Conservation (phyloP, 2,329 filamentous ascomycete species). For the Botrytis pseudocinerea region DNA sequence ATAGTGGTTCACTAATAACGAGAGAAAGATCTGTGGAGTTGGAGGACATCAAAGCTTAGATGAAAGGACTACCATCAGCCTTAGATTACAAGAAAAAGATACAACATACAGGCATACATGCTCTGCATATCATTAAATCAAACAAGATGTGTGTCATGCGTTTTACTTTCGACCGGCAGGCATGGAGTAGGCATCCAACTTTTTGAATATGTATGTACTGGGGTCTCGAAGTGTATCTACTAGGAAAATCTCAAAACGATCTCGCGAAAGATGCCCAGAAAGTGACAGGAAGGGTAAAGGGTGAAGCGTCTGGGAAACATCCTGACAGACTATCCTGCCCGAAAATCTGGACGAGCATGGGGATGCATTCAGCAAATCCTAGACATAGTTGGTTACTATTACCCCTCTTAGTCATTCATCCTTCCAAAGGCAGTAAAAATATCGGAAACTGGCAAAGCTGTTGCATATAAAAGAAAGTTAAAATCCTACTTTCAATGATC, state of each 20-base stretch:
- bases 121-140: not conserved
- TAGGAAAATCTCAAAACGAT: not conserved
- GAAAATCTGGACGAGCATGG: conserved; percentile 22
- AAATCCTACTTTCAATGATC: not conserved
- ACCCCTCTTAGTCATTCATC: not conserved
- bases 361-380: not conserved
- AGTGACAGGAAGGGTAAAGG: not conserved
- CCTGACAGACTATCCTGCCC: conserved; percentile 13
- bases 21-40: conserved; percentile 2
- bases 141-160: conserved; percentile 12
- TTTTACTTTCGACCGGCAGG: not conserved
- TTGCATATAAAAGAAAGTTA: not conserved
- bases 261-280: not conserved
- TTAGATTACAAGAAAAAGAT: not conserved
- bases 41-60: not conserved
- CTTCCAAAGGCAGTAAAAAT: not conserved
- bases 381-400: not conserved
- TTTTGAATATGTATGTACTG: conserved; percentile 12
- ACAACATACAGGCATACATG: not conserved
- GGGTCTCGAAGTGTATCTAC: not conserved
- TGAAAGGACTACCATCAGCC: not conserved
- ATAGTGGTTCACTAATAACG: not conserved
- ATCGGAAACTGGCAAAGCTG: not conserved
- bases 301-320: not conserved
- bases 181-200: conserved; percentile 7